Percentiles rank a stretch among this genome's conserved stretches.
Conservation (phyloP, 257 asterid genomes). For the Jacaranda mimosifolia region DNA sequence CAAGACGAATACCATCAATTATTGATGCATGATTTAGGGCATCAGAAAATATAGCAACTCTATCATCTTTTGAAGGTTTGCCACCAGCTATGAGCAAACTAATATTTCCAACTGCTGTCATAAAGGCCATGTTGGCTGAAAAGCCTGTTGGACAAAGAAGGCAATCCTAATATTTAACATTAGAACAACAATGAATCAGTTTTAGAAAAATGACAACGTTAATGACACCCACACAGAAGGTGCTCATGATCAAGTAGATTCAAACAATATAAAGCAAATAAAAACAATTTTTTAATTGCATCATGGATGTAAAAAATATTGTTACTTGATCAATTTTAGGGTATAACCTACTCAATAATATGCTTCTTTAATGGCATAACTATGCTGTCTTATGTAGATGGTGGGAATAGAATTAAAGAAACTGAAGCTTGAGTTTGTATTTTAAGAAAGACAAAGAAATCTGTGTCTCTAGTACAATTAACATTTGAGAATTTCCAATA, state of each 20-base stretch:
- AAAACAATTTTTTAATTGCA: constrained; percentile 11
- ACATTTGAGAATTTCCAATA: neutral
- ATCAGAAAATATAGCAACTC: constrained; percentile 92
- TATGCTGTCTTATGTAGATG: constrained; percentile 5
- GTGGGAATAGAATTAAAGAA: constrained; percentile 11
- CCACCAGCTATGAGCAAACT: constrained; percentile 66
- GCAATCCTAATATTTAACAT: constrained; percentile 89
- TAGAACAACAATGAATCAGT: constrained; percentile 58
- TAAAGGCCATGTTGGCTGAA: constrained; percentile 99
- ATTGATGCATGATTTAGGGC: constrained; percentile 96
- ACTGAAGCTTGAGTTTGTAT: neutral
- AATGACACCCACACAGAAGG: constrained; percentile 14
- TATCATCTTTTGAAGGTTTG: constrained; percentile 62
- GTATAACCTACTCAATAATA: neutral
- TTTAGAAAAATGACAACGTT: constrained; percentile 11
- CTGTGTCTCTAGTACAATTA: neutral
- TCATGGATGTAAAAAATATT: neutral
- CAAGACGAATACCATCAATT: constrained; percentile 95
- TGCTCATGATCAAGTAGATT: constrained; percentile 21
- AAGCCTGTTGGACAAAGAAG: constrained; percentile 99
- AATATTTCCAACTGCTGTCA: constrained; percentile 84
- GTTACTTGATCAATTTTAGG: constrained; percentile 9
- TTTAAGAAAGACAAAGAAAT: neutral
- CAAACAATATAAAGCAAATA: constrained; percentile 8
- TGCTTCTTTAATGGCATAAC: neutral